Percentiles rank a stretch among this genome's conserved stretches.
phyloP scores from a whole-genome alignment of 176 grass and related monocot genomes.

The Thalia dealbata region DNA sequence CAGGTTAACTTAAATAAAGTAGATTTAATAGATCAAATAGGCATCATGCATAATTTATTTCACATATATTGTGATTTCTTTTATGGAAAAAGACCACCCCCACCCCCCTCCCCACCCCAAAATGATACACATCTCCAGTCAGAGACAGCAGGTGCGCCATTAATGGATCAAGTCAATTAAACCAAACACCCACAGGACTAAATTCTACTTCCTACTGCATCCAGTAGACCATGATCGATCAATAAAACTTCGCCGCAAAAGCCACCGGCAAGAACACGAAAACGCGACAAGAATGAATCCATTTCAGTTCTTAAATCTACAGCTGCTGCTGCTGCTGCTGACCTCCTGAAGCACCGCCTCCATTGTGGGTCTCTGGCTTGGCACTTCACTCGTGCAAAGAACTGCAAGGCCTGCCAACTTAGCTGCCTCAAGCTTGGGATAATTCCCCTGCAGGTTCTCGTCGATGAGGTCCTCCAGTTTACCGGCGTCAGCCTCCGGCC shows the following conservation, averaged over 20 bases:
- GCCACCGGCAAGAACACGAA: background rate
- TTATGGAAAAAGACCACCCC: too few relatives aligned
- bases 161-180: too few relatives aligned
- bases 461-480: conserved; percentile 61
- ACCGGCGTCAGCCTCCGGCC: conserved; percentile 19
- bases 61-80: too few relatives aligned
- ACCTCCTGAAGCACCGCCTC: conserved; percentile 60
- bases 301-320: background rate
- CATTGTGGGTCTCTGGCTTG: conserved; percentile 49
- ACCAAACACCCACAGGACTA: too few relatives aligned
- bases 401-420: conserved; percentile 58
- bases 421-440: conserved; percentile 48
- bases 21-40: too few relatives aligned
- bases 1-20: too few relatives aligned
- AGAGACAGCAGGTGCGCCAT: too few relatives aligned
- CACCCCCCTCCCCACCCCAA: too few relatives aligned
- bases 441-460: conserved; percentile 40
- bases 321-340: conserved; percentile 16
- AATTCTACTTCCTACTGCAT: too few relatives aligned
- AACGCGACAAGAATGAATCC: conserved; percentile 9
- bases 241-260: background rate
- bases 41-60: too few relatives aligned
- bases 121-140: too few relatives aligned
- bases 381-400: conserved; percentile 57
- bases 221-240: too few relatives aligned